Base-by-base conservation (phyloP, 495 filamentous ascomycete species). In the Sabuloglossum arenarium region DNA sequence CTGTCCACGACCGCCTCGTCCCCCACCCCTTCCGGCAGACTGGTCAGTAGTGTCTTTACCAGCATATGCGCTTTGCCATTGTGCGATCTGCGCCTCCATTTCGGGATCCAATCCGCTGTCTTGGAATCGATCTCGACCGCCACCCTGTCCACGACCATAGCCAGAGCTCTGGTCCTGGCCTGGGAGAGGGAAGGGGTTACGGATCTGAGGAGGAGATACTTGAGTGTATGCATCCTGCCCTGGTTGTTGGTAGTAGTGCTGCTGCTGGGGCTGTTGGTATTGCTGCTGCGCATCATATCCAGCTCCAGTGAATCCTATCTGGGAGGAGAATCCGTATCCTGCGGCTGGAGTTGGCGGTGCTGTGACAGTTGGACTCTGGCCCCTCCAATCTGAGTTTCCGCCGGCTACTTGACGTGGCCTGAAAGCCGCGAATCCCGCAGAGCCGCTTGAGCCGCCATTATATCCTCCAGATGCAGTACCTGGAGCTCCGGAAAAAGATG, bases 11-110 rank as follows among this genome's bases (percentile, higher is more conserved):
- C 60, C 27, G 58, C 66, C 68, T 65, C 12, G 66, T 58, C 49
- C 56, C n/a, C 30, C 56, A 11, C 21, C 6, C 9, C 53, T 45
- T 27, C 27, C 47, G 32, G 61, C 55, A 12, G 61, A 12, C 42
- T 67, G 56, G 8, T 59, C 52, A 28, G 43, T 25, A 8, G 53
- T 71, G 27, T 77, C 79, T 56, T 74, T 78, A 34, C 72, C 75
- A 56, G 81, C 76, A 65, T 97, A 98, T 19, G 91, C 87, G 63
- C 82, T 88, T 68, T 94, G 88, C 87, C 93, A 97, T 68, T 95
- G 88, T 47, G 90, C 90, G 56, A 96, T 89, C 66, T 94, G 85
- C 11, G 88, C 88, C 56, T 91, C 86, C 65, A 86, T 83, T 62
- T 96, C 88, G 6, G 88, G 82, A 63, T 97, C 89, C 42, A 81